These are phyloP conservation scores for Kwoniella mangroviensis DNA, from an alignment of 768 basidiomycete genomes.

Conservation along the genomic window DNA sequence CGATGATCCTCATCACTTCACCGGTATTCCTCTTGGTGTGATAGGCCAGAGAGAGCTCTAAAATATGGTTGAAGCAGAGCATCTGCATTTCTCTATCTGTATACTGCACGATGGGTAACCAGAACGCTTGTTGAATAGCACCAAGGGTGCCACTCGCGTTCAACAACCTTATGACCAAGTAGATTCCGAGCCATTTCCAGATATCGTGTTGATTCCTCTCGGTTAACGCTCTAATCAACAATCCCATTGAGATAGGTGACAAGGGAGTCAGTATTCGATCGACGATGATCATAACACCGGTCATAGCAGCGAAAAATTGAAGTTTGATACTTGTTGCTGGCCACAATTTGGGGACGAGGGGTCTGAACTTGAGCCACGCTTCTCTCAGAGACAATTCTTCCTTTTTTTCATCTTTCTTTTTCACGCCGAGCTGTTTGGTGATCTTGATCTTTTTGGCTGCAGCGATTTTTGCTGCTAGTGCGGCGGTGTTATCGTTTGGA, in stretches of 20 bases:
- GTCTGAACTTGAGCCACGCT: slow-evolving; percentile 68
- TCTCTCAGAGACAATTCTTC: slow-evolving; percentile 69
- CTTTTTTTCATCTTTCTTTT: slow-evolving; percentile 44
- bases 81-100: slow-evolving; percentile 87
- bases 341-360: slow-evolving; percentile 81
- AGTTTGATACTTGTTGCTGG: slow-evolving; percentile 70
- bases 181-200: slow-evolving; percentile 73
- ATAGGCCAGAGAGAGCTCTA: slow-evolving; percentile 83
- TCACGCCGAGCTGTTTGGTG: slow-evolving; percentile 43
- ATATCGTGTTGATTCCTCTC: slow-evolving; percentile 51
- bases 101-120: slow-evolving; percentile 88
- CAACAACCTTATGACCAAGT: slow-evolving; percentile 74
- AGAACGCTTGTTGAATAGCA: slow-evolving; percentile 58
- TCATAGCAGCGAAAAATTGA: slow-evolving; percentile 72
- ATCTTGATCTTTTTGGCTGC: slow-evolving; percentile 60
- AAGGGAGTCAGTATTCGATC: slow-evolving; percentile 77
- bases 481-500: neutral
- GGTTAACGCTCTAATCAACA: slow-evolving; percentile 63
- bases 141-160: slow-evolving; percentile 70
- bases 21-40: slow-evolving; percentile 83
- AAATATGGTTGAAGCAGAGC: slow-evolving; percentile 81
- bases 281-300: slow-evolving; percentile 71
- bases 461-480: slow-evolving; percentile 59
- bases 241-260: slow-evolving; percentile 72
- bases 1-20: slow-evolving; percentile 73